Evolutionary conservation across 257 asterid species (phyloP), one percentile per base, ranked within the genome.

Genomic region (Rhazya stricta): DNA sequence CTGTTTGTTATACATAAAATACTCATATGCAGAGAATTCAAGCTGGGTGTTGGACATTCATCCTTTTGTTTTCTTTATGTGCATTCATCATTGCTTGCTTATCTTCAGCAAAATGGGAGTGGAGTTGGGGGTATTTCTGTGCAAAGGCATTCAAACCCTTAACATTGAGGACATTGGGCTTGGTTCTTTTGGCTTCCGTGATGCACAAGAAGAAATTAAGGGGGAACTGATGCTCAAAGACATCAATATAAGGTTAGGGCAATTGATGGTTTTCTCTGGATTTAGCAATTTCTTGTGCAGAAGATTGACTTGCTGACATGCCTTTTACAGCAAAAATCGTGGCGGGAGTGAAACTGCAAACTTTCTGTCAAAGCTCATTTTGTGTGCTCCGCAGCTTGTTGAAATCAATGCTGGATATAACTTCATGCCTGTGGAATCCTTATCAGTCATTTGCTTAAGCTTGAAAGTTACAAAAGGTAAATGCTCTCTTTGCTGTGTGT

Each of bases 301-400:
- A 39, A 63, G 68, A 73, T 77, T 80, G 74, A 80, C 67, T 60
- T 71, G 68, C 63, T 71, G 32, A 58, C 41, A 67, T 77, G 67
- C 77, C 69, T 80, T 50, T 63, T 80, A 74, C 91, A 94, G 98
- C 86, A 76, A 90, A 74, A 94, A 94, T 82, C 86, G 82, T 76
- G 97, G 97, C 73, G 97, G 93, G 77, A 76, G 76, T 79, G 96
- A 86, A 88, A 85, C 94, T 82, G 97, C 97, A 79, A 79, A 74
- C 18, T 94, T 94, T 77, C 62, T 91, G 75, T 79, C 93, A 2
- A 85, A 80, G 83, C 89, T 94, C 76, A 76, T 94, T 81, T 75
- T 81, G 67, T 78, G 80, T 45, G 87, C 91, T 12, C 86, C 83
- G 32, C 79, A 83, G 74, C 83, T 90, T 42, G 75, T 82, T 75